Conservation (phyloP, 2,329 filamentous ascomycete species). For the Biscogniauxia sp. region DNA sequence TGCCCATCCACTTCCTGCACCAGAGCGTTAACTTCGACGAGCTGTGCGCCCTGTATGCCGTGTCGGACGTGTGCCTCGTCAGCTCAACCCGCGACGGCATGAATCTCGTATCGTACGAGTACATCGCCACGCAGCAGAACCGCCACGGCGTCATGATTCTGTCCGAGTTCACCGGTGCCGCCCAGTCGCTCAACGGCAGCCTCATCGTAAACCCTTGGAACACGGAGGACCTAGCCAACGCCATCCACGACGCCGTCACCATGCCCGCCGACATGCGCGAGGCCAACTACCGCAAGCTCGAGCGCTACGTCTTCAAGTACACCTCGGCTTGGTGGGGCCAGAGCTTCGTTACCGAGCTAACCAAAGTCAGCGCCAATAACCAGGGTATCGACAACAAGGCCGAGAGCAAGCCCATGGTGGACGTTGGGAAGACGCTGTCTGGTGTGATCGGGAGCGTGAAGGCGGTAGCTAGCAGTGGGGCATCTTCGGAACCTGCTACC, state of each 20-base stretch:
- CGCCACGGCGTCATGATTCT: slow-evolving; percentile 92
- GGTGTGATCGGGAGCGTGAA: slow-evolving; percentile 30
- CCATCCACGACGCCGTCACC: slow-evolving; percentile 93
- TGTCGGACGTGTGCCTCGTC: slow-evolving; percentile 88
- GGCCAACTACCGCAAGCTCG: slow-evolving; percentile 85
- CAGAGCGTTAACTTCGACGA: slow-evolving; percentile 95
- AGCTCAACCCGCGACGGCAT: slow-evolving; percentile 97
- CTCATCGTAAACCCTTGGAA: slow-evolving; percentile 99
- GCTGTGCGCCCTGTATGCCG: slow-evolving; percentile 87
- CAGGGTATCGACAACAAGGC: slow-evolving; percentile 24
- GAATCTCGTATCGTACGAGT: slow-evolving; percentile 98
- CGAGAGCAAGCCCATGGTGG: slow-evolving; percentile 19
- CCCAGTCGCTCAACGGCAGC: slow-evolving; percentile 89
- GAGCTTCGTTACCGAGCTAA: slow-evolving; percentile 84
- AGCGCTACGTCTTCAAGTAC: slow-evolving; percentile 96
- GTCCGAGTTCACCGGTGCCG: slow-evolving; percentile 94
- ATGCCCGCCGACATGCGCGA: slow-evolving; percentile 88
- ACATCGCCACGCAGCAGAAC: slow-evolving; percentile 89
- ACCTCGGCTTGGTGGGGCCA: slow-evolving; percentile 97
- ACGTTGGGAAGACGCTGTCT: slow-evolving; percentile 23
- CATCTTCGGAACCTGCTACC: slow-evolving; percentile 18
- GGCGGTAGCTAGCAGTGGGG: slow-evolving; percentile 24
- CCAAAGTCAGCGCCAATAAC: slow-evolving; percentile 40
- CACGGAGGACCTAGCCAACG: slow-evolving; percentile 88
- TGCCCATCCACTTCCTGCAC: slow-evolving; percentile 98